Evolutionary conservation across 164 flowering plant genomes (phyloP), one percentile per base, ranked within the genome.

Genomic region (Vitis rupestris): DNA sequence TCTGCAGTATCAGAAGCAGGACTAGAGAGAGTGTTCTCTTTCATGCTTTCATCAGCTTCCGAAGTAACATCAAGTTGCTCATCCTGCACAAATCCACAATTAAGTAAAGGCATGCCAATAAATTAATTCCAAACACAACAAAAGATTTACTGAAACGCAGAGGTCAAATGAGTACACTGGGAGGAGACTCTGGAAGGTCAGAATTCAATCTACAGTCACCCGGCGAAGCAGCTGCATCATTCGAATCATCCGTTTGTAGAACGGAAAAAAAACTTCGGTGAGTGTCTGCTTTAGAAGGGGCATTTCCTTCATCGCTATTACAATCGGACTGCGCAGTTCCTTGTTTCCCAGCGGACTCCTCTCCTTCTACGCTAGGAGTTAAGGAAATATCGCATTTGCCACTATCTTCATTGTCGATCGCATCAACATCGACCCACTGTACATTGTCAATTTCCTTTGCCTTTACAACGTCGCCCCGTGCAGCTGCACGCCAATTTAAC

Each of bases 1-100:
- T 79, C 86, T 48, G 60, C 74, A 52, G 65, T 48, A 67, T 77
- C 83, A 63, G 80, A 78, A 71, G 74, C 64, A 66, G 78, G 72
- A 59, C 70, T 75, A 23, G 80, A 73, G n/a, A 74, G 58, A 64
- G 79, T 57, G 64, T 72, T 70, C 51, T 64, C 72, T 56, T 59
- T 61, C 66, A 68, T 50, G 63, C 79, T 65, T 49, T 69, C 80
- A 68, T 69, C 76, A 44, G 72, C 84, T 74, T 78, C 82, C 58
- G 80, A 77, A 50, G 63, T 58, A 64, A 67, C 62, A 73, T 81
- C 79, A 63, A 67, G 83, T 53, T 73, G 73, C 49, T 71, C 79
- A 66, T 64, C 66, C 89, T 86, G 85, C 72, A 70, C 8, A 69
- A 49, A 30, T 73, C 60, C 4, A 50, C 70, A 47, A 57, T 17